Base-by-base conservation (phyloP, 305 asterid species). In the Solanum hybrid region DNA sequence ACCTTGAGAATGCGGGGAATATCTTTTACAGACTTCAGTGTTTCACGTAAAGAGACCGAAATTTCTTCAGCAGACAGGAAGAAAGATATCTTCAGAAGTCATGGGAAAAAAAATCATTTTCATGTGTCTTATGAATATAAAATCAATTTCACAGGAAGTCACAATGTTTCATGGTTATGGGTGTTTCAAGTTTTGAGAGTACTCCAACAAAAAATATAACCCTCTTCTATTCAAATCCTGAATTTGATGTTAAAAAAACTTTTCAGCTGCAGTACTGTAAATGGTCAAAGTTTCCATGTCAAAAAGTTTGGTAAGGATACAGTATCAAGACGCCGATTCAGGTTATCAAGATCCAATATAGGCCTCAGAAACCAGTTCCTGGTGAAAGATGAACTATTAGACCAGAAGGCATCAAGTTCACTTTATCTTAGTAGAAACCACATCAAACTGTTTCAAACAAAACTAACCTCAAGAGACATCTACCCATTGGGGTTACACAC, bases 281-380 rank as follows among this genome's bases (percentile, higher is more conserved):
- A 51, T 56, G 73, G 42, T 29, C 73, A 82, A 78, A 46, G 87
- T 26, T 60, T 87, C 29, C 10, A 56, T 31, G 87, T 11, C 73
- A 56, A 51, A 51, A 56, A 31, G 1, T 34, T 85, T 88, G 88
- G 82, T 36, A 93, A 93, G 99, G 98, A 97, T 97, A 97, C 99
- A 90, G 98, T 94, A 91, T 97, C 94, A 36, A 97, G 98, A 91
- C 99, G 99, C 88, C 16, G 90, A 91, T 95, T 95, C 93, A 97
- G 93, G 93, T 93, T 95, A 89, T 94, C 96, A 91, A 97, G 96
- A 91, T 97, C 98, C 92, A 97, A 93, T 88, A 96, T 92, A 79
- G 99, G 99, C 95, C 98, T 94, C 92, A 97, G 94, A 92, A 97
- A 97, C 99, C 99, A 97, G 95, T 88, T 97, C 97, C 99, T 97